Evolutionary conservation across 2,329 filamentous ascomycete species (phyloP), one percentile per base, ranked within the genome.

Genomic region (Trichothecium roseum): DNA sequence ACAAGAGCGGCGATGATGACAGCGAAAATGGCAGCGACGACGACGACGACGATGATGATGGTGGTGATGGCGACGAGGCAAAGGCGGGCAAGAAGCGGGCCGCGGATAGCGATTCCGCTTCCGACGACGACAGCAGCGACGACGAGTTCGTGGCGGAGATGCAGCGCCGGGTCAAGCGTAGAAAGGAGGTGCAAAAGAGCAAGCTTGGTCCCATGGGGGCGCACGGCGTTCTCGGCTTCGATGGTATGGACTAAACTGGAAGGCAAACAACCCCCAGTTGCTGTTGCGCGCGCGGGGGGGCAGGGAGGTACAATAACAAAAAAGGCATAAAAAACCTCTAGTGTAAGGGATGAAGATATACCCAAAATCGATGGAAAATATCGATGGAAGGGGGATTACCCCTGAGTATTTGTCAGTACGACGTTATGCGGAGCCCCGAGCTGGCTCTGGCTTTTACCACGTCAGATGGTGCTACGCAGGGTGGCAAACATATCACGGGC

Each of bases 181-280:
- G 60, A 43, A 68, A 65, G 47, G 56, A 59, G 48, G 50, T 52
- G 4, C 60, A 64, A 41, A 56, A 45, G 30, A 56, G 42, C 36
- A 64, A 64, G 34, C 52, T 71, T 5, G 68, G 67, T 3, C 63
- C 65, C 10, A 64, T 63, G 54, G 68, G 68, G 15, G 64, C 66
- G 3, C 67, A 72, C 30, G 68, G 68, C 33, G 57, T 72, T n/a
- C 46, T 70, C 42, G 63, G 61, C 5, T 69, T 72, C 40, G 61
- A 65, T 10, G 66, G 61, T 7, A 39, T 71, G 43, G 66, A 69
- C 38, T 69, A 41, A 24, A 24, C 6, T 6, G 10, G 20, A 24
- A n/a, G n/a, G n/a, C n/a, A n/a, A n/a, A n/a, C n/a, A n/a, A n/a
- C n/a, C n/a, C n/a, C n/a, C n/a, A n/a, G n/a, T n/a, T n/a, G n/a